Conservation (phyloP, 208 protist species). For the Jaenimonas drosophilae region DNA sequence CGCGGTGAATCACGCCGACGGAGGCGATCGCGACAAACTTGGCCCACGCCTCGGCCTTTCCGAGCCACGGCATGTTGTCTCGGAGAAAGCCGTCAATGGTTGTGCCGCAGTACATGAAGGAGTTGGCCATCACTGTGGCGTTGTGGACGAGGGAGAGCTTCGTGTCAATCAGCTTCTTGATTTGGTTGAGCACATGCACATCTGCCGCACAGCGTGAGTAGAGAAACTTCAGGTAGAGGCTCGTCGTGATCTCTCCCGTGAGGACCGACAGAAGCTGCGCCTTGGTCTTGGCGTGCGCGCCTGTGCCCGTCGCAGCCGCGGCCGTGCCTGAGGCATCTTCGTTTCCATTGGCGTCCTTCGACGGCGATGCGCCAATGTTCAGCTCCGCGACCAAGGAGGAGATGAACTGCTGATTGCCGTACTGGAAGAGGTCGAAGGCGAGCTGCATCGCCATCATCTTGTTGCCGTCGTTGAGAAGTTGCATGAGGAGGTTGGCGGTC, state of each 20-base stretch:
- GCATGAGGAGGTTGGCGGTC: constrained; percentile 74
- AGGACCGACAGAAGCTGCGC: constrained; percentile 73
- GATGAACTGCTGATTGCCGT: constrained; percentile 86
- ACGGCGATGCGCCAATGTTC: background rate
- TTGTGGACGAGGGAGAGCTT: constrained; percentile 84
- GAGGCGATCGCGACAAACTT: constrained; percentile 96
- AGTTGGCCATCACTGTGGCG: constrained; percentile 94
- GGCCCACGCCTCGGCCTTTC: constrained; percentile 94
- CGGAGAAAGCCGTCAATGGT: constrained; percentile 97
- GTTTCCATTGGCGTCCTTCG: too few species aligned
- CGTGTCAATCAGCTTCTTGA: constrained; percentile 85
- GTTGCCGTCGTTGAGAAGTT: constrained; percentile 55
- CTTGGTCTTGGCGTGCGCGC: constrained; percentile 3
- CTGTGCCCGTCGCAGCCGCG: background rate
- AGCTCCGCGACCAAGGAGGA: constrained; percentile 41
- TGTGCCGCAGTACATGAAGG: constrained; percentile 97
- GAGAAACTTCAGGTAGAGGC: constrained; percentile 95
- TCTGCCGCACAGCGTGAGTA: constrained; percentile 92
- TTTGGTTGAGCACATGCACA: constrained; percentile 92
- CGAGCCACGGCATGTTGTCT: constrained; percentile 96
- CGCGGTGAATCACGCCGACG: constrained; percentile 96
- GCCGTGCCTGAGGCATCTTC: too few species aligned
- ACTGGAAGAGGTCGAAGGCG: constrained; percentile 84
- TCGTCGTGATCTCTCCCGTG: constrained; percentile 83
- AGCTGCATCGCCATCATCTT: constrained; percentile 74